phyloP scores from a whole-genome alignment of 805 yeast genomes.

The Blastobotrys parvus region DNA sequence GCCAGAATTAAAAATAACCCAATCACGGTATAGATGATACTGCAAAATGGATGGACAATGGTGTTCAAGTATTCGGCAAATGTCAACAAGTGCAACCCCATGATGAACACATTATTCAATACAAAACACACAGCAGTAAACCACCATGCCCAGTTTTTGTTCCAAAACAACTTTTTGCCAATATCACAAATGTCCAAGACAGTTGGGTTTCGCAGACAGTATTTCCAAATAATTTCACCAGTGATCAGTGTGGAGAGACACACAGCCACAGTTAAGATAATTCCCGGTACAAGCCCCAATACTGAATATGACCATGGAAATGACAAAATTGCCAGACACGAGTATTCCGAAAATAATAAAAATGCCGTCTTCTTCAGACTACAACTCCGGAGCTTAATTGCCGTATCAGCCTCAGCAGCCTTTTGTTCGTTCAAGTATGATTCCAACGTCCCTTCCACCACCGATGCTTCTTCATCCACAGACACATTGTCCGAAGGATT shows the following conservation, averaged over 20 bases:
- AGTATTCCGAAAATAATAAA: constrained; percentile 50
- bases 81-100: constrained; percentile 51
- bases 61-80: constrained; percentile 55
- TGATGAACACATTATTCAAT: constrained; percentile 48
- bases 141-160: constrained; percentile 44
- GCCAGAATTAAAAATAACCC: too few species aligned
- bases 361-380: constrained; percentile 56
- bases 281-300: constrained; percentile 50
- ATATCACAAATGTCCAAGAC: constrained; percentile 49
- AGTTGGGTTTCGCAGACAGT: constrained; percentile 45
- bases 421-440: constrained; percentile 11
- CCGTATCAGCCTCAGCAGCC: constrained; percentile 11
- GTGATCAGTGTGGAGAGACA: constrained; percentile 46
- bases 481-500: too few species aligned
- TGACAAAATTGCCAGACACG: constrained; percentile 56
- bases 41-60: constrained; percentile 41
- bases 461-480: too few species aligned
- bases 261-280: constrained; percentile 45
- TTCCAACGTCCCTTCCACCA: constrained; percentile 5
- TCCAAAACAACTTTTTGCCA: constrained; percentile 50
- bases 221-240: constrained; percentile 46
- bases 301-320: constrained; percentile 60
- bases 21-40: constrained; percentile 45
- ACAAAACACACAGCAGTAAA: constrained; percentile 48
- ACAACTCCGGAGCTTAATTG: constrained; percentile 42